phyloP scores from a whole-genome alignment of 208 protist species.

The Wallacemonas collosoma region DNA sequence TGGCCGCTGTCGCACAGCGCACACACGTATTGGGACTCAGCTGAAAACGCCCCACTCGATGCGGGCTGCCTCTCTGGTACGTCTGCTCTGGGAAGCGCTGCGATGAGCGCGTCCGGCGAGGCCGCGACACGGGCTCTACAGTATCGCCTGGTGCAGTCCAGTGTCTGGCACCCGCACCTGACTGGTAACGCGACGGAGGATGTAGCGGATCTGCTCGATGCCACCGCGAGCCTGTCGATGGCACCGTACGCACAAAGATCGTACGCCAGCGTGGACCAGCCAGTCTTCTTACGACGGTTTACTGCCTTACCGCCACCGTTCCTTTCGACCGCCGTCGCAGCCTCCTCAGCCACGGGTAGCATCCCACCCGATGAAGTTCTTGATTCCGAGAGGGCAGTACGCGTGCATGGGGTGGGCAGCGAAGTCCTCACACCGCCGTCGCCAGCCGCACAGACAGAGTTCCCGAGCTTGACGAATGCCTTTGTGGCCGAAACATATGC shows the following conservation, averaged over 20 bases:
- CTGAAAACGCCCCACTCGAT: conserved; percentile 4
- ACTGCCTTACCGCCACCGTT: neutral
- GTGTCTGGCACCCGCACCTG: neutral
- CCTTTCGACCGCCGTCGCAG: too few species aligned
- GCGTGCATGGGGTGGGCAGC: neutral
- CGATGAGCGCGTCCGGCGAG: neutral
- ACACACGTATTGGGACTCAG: conserved; percentile 12
- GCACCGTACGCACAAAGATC: neutral
- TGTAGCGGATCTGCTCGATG: neutral
- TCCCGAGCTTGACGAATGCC: neutral
- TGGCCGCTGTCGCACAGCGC: neutral
- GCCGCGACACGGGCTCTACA: neutral
- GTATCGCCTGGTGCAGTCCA: conserved; percentile 10
- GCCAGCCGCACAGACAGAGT: neutral
- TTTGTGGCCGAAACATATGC: neutral
- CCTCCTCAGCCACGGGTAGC: neutral
- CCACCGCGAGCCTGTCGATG: neutral
- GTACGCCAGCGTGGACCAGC: neutral
- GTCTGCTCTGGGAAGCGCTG: neutral
- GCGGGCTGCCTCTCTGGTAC: neutral
- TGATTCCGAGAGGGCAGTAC: too few species aligned
- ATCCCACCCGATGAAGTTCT: too few species aligned
- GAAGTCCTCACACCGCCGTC: neutral
- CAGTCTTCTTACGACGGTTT: neutral
- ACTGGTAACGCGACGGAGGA: neutral